phyloP scores from a whole-genome alignment of 805 yeast species.

The Brettanomyces naardenensis region DNA sequence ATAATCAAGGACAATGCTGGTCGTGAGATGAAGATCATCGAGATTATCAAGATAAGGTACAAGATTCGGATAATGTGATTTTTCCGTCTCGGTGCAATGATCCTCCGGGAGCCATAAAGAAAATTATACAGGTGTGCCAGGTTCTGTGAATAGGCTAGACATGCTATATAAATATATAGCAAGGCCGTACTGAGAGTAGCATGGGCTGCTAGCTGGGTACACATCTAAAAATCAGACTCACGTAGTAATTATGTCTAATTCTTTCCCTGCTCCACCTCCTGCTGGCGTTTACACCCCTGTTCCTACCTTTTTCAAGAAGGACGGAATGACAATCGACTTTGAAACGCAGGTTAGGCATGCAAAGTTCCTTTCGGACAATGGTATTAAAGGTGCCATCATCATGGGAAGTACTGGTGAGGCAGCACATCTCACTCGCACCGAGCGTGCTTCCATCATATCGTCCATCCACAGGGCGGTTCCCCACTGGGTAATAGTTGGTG shows the following conservation, averaged over 20 bases:
- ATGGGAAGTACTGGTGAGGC: conserved; percentile 53
- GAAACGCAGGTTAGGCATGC: conserved; percentile 41
- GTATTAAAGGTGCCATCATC: conserved; percentile 40
- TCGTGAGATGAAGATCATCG: no score
- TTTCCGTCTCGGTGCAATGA: no score
- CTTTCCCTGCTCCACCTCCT: conserved; percentile 15
- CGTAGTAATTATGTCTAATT: background rate
- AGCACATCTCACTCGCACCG: conserved; percentile 39
- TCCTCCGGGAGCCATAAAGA: no score
- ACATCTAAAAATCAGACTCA: no score
- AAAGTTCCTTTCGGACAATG: conserved; percentile 31
- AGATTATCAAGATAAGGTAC: no score
- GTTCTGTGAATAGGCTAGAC: no score
- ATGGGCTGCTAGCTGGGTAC: no score
- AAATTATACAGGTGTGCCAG: no score
- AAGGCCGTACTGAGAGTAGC: no score
- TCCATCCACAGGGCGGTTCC: conserved; percentile 30
- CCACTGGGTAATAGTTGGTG: conserved; percentile 37
- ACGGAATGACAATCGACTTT: conserved; percentile 31
- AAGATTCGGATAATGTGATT: no score
- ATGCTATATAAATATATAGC: no score
- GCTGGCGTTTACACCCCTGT: conserved; percentile 45
- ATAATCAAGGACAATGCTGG: no score
- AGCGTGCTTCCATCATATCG: conserved; percentile 30
- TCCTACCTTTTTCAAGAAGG: conserved; percentile 45